Conservation (phyloP, 2,329 filamentous ascomycete genomes). For the Coniochaeta sp. region DNA sequence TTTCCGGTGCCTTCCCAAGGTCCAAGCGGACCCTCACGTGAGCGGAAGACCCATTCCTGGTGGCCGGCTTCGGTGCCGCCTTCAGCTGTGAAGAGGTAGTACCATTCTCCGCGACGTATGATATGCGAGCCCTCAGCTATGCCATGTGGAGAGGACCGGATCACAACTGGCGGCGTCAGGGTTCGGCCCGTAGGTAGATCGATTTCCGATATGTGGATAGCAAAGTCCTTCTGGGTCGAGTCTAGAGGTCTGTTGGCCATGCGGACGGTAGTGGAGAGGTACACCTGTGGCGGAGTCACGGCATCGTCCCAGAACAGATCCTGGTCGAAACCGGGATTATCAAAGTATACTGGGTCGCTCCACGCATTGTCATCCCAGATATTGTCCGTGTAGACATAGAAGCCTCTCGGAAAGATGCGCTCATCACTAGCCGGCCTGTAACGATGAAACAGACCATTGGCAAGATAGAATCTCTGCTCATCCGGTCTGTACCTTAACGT, state of each 20-base stretch:
- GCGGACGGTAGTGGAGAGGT: constrained; percentile 35
- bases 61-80: constrained; percentile 39
- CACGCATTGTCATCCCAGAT: constrained; percentile 43
- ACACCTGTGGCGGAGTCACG: constrained; percentile 28
- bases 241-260: constrained; percentile 25
- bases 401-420: constrained; percentile 42
- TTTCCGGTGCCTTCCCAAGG: constrained; percentile 40
- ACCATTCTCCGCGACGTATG: constrained; percentile 23
- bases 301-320: constrained; percentile 44
- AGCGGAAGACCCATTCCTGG: constrained; percentile 43
- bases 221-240: constrained; percentile 41
- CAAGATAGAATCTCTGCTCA: constrained; percentile 35
- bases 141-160: constrained; percentile 28
- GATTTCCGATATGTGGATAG: constrained; percentile 36
- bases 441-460: constrained; percentile 34
- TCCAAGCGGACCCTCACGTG: constrained; percentile 30
- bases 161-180: constrained; percentile 24
- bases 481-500: constrained; percentile 34
- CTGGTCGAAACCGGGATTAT: constrained; percentile 45
- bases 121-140: constrained; percentile 35
- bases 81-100: constrained; percentile 32
- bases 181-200: constrained; percentile 32
- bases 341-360: constrained; percentile 47
- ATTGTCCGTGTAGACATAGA: constrained; percentile 44
- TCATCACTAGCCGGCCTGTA: constrained; percentile 32